phyloP scores from a whole-genome alignment of 805 yeast species.

The Ogataea henricii region DNA sequence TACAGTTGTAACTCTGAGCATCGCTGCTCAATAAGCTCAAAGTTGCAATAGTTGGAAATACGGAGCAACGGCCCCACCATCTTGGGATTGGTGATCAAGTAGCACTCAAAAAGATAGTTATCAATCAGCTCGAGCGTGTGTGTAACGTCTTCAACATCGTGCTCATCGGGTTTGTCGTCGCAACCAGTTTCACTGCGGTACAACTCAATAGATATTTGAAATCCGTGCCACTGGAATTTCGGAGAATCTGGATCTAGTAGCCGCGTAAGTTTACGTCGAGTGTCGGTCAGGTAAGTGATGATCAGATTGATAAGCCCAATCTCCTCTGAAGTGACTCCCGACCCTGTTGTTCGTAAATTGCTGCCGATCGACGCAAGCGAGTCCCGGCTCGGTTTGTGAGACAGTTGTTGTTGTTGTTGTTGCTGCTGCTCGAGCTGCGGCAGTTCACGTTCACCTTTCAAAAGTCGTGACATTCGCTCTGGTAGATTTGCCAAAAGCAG shows the following conservation, averaged over 20 bases:
- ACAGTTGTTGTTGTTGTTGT: not conserved
- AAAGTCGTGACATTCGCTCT: constrained; percentile 10
- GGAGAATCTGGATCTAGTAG: constrained; percentile 41
- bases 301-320: constrained; percentile 41
- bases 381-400: constrained; percentile 10
- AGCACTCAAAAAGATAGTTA: constrained; percentile 75
- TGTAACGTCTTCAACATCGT: constrained; percentile 35
- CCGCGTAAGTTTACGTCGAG: constrained; percentile 48
- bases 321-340: constrained; percentile 28
- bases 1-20: constrained; percentile 51
- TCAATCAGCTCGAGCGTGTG: constrained; percentile 57
- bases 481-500: constrained; percentile 52
- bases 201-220: constrained; percentile 43
- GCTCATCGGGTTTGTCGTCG: too few species aligned
- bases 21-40: constrained; percentile 56
- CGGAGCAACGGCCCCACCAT: constrained; percentile 83
- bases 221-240: constrained; percentile 47
- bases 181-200: constrained; percentile 28
- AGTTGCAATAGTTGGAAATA: constrained; percentile 72
- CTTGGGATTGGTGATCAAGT: constrained; percentile 65
- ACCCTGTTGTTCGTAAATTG: not conserved
- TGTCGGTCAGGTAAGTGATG: constrained; percentile 52
- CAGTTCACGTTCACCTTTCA: constrained; percentile 8
- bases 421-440: not conserved
- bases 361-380: constrained; percentile 10